These are phyloP conservation scores for Rheum nobile DNA, from an alignment of 148 eudicot genomes.

Conservation along the genomic window DNA sequence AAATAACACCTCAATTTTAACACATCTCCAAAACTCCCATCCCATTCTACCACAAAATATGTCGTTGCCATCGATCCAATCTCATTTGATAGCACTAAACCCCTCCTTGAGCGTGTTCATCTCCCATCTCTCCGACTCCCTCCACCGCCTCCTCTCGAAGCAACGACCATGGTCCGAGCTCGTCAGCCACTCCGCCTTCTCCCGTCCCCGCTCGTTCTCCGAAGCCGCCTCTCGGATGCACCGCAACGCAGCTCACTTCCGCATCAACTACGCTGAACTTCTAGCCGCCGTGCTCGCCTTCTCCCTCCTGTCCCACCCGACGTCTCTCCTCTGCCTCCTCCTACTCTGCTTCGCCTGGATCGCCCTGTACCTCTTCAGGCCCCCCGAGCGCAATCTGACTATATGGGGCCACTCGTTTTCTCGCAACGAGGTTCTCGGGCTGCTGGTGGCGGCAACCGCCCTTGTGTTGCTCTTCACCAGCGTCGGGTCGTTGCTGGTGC, in stretches of 20 bases:
- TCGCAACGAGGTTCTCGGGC: background rate
- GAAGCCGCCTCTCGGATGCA: background rate
- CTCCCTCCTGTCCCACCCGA: background rate
- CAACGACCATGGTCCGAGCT: background rate
- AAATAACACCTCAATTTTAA: background rate
- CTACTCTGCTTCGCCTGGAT: background rate
- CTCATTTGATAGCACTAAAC: background rate
- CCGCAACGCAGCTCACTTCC: background rate
- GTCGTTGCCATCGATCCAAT: background rate
- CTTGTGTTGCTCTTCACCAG: background rate
- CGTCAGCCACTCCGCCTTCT: background rate
- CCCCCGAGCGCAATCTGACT: background rate
- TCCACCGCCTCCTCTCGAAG: constrained; percentile 5
- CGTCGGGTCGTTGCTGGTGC: background rate
- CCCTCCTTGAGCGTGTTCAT: background rate
- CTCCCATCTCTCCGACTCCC: background rate
- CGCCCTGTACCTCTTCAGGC: background rate
- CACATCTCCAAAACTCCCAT: background rate
- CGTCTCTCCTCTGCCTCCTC: background rate
- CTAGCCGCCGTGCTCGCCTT: background rate
- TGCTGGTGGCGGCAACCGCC: background rate
- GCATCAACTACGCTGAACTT: background rate
- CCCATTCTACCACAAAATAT: too few relatives aligned
- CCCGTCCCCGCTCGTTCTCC: background rate
- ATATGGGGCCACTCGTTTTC: background rate